Conservation (phyloP, 768 basidiomycete species). For the Boletus rubroflammeus region DNA sequence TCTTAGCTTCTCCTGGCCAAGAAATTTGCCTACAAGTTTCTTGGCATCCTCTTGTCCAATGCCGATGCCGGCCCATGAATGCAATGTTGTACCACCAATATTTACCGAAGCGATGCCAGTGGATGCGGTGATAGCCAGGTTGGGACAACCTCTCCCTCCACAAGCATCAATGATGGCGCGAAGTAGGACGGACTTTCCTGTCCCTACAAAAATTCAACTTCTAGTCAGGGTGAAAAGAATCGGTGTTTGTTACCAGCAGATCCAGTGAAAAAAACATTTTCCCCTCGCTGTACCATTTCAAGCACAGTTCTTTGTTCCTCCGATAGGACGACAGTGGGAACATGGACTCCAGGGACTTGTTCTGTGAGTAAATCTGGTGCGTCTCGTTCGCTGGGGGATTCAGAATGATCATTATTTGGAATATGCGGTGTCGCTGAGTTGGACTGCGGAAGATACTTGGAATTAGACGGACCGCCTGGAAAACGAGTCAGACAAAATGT, state of each 20-base stretch:
- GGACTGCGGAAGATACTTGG: background rate
- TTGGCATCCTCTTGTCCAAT: constrained; percentile 59
- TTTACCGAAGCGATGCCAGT: constrained; percentile 80
- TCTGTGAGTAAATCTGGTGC: background rate
- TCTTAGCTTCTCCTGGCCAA: constrained; percentile 36
- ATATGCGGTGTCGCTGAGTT: background rate
- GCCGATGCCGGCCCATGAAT: constrained; percentile 81
- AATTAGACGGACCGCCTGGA: constrained; percentile 3
- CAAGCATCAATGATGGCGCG: constrained; percentile 63
- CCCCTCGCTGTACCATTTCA: constrained; percentile 49
- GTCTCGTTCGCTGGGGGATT: background rate
- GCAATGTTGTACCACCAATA: constrained; percentile 77
- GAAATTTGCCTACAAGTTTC: constrained; percentile 52
- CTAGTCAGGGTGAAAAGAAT: background rate
- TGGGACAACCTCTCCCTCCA: constrained; percentile 32
- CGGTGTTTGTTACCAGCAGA: constrained; percentile 52
- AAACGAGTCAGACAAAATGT: background rate
- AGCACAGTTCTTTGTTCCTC: constrained; percentile 51
- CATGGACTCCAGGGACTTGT: background rate
- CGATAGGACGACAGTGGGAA: constrained; percentile 40
- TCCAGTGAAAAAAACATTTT: constrained; percentile 83
- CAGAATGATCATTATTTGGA: background rate
- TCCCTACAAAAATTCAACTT: constrained; percentile 40
- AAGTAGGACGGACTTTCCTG: constrained; percentile 81
- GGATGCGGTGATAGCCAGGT: constrained; percentile 74